Evolutionary conservation across 805 yeast genomes (phyloP).

Genomic region (Clavispora vitiphila): DNA sequence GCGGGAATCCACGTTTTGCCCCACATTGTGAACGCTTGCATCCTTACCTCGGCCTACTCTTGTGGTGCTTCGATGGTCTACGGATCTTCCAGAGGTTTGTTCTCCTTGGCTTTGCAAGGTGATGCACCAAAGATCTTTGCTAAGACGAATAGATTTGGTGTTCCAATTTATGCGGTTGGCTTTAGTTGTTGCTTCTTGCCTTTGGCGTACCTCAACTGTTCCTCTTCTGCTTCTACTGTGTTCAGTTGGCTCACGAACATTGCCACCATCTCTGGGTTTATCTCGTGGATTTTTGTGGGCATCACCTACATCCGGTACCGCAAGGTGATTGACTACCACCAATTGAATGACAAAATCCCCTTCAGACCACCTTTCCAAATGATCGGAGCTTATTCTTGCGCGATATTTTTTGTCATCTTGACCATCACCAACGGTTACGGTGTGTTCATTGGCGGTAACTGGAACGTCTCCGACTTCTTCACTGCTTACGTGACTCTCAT

Average conservation of each 20-base stretch:
- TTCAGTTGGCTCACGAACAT: constrained; percentile 5
- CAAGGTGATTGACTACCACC: constrained; percentile 1
- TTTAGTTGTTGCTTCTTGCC: neutral
- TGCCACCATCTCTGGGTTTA: constrained; percentile 3
- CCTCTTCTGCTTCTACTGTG: constrained; percentile 5
- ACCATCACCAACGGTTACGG: constrained; percentile 3
- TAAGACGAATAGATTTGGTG: constrained; percentile 3
- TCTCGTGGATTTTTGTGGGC: constrained; percentile 2
- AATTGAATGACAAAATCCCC: constrained; percentile 2
- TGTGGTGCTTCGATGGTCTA: constrained; percentile 48
- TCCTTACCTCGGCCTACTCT: constrained; percentile 3
- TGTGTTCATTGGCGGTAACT: constrained; percentile 1
- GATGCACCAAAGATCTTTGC: constrained; percentile 46
- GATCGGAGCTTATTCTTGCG: neutral
- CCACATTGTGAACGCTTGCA: constrained; percentile 3
- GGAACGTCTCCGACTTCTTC: constrained; percentile 2
- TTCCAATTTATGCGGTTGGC: neutral
- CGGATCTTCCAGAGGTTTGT: constrained; percentile 62
- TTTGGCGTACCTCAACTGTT: constrained; percentile 3
- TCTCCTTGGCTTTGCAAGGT: constrained; percentile 44
- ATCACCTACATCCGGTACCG: constrained; percentile 1
- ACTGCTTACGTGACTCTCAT: constrained; percentile 3
- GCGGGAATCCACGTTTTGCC: constrained; percentile 2
- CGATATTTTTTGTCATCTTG: neutral
- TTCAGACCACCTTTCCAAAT: neutral